Evolutionary conservation across 352 stramenopile species (phyloP), one percentile per base, ranked within the genome.

Genomic region (Phytopythium chamaehyphon): DNA sequence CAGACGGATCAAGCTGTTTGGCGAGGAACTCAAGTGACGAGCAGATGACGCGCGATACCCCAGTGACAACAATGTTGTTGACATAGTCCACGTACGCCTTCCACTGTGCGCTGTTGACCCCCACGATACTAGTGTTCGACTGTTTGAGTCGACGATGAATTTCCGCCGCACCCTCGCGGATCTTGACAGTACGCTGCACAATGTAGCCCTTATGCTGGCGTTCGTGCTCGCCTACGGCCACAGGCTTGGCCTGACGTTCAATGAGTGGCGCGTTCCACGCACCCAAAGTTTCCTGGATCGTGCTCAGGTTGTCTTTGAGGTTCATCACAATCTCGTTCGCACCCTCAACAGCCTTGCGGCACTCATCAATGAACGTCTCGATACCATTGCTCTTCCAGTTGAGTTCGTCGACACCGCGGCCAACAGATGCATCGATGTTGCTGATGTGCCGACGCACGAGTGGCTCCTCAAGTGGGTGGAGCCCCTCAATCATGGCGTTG

Each of bases 71-170:
- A 16, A 98, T 95, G 62, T 96, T 98, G 69, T 98, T 99, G 44
- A 99, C 90, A 56, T 98, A 99, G 61, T 99, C 93, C 18, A 98
- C 87, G 57, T 99, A 99, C 14, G 88, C 89, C 49, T 93, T 96
- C 96, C 96, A 99, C 64, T 98, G 82, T n/a, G 93, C 94, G 23
- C 81, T 91, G 57, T 98, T 98, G 37, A 95, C 94, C 12, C 83
- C 76, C 11, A 98, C 88, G 26, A 99, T 90, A 9, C 95, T 77
- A 15, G 96, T 94, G 64, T 98, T 98, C 2, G 90, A 98, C 57
- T 98, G 92, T 64, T 98, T 98, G 40, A 99, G 54, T 18, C 97
- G 82, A 15, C 83, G 82, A 54, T 98, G 91, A 62, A 99, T 98
- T 71, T 98, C 88, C 10, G 96, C 87, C 5, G 96, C 96, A 15